Evolutionary conservation across 768 basidiomycete species (phyloP).

Genomic region (Dacryopinax spathularia): DNA sequence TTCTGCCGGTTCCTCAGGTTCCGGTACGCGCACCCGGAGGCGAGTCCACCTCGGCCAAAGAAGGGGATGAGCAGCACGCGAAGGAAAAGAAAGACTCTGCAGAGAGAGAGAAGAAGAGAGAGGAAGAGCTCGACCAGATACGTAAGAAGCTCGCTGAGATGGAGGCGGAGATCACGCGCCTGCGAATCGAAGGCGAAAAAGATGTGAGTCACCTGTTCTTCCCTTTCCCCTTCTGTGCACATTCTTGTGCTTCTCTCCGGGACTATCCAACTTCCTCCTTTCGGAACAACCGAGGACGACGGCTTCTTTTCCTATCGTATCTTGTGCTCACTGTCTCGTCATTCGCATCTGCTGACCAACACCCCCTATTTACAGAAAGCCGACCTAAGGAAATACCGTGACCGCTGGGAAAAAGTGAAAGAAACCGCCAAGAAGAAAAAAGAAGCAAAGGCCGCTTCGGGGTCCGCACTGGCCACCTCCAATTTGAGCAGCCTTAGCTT

Average conservation of each 20-base stretch:
- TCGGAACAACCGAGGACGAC: too few relatives aligned
- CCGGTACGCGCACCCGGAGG: too few relatives aligned
- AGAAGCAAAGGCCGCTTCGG: slow-evolving; percentile 48
- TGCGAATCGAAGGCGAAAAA: slow-evolving; percentile 65
- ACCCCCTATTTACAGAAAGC: slow-evolving; percentile 40
- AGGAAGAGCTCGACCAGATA: slow-evolving; percentile 20
- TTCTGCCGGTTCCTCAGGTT: too few relatives aligned
- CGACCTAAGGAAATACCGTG: slow-evolving; percentile 68
- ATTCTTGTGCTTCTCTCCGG: slow-evolving; percentile 13
- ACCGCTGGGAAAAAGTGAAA: slow-evolving; percentile 81
- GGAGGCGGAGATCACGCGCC: slow-evolving; percentile 56
- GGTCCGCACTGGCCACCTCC: not conserved
- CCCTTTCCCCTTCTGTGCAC: slow-evolving; percentile 1
- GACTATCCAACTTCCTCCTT: too few relatives aligned
- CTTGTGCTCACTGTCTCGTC: too few relatives aligned
- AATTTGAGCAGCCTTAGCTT: not conserved
- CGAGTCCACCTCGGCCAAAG: slow-evolving; percentile 36
- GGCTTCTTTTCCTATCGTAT: too few relatives aligned
- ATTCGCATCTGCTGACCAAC: not conserved
- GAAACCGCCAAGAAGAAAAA: slow-evolving; percentile 79
- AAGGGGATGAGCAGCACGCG: slow-evolving; percentile 38
- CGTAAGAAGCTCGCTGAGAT: slow-evolving; percentile 44
- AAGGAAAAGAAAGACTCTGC: slow-evolving; percentile 35
- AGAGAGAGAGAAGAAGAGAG: slow-evolving; percentile 39
- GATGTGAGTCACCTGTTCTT: slow-evolving; percentile 37